phyloP scores from a whole-genome alignment of 306 rosid genomes.

The Corylus americana region DNA sequence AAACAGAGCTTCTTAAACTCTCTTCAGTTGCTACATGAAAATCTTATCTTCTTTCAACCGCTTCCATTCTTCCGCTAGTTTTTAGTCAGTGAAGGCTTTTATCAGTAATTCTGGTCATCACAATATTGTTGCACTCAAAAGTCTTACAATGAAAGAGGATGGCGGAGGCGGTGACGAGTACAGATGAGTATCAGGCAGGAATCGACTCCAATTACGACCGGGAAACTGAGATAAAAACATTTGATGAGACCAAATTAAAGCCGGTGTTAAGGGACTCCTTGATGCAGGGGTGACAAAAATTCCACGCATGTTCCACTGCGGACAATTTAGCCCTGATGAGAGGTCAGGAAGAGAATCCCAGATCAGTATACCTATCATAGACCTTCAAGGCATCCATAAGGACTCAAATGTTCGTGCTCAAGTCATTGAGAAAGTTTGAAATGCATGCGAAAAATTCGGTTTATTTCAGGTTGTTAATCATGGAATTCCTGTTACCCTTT shows the following conservation, averaged over 20 bases:
- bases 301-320: conserved; percentile 43
- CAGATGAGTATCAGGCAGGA: conserved; percentile 8
- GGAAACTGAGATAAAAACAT: conserved; percentile 40
- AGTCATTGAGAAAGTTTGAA: conserved; percentile 2
- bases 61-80: too few relatives aligned
- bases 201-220: conserved; percentile 31
- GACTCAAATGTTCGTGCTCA: background rate
- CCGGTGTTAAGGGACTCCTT: conserved; percentile 50
- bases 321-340: background rate
- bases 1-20: too few relatives aligned
- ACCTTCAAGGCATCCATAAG: conserved; percentile 26
- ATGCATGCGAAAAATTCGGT: conserved; percentile 38
- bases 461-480: conserved; percentile 51
- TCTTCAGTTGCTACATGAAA: too few relatives aligned
- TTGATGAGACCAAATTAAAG: conserved; percentile 39
- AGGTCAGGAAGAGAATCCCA: background rate
- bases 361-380: conserved; percentile 34
- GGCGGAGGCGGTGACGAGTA: conserved; percentile 13
- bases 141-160: conserved; percentile 1
- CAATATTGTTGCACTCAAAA: background rate
- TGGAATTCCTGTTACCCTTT: conserved; percentile 31
- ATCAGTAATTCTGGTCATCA: background rate
- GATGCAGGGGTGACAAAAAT: conserved; percentile 40
- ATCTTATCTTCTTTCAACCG: too few relatives aligned
- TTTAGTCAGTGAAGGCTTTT: background rate